Percentiles rank a stretch among this genome's conserved stretches.
Conservation (phyloP, 2,329 filamentous ascomycete species). For the Diaporthe vexans region DNA sequence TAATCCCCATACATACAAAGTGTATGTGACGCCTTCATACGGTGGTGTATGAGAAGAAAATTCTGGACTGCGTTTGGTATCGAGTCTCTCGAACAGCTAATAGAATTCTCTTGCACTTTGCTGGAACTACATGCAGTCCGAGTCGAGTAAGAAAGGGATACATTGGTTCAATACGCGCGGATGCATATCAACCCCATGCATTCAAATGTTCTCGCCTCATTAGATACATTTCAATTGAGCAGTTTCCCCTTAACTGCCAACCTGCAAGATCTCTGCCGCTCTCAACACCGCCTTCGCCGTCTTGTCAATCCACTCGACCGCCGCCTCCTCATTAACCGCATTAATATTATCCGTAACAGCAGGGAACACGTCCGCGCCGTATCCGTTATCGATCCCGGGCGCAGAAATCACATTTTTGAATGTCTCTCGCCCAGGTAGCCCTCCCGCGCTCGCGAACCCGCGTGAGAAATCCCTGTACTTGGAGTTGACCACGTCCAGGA, state of each 20-base stretch:
- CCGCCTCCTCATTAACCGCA: not conserved
- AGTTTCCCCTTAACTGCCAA: not conserved
- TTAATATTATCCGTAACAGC: conserved; percentile 17
- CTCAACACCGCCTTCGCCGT: conserved; percentile 16
- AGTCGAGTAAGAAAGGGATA: too few relatives aligned
- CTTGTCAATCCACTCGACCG: conserved; percentile 6
- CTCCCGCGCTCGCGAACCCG: conserved; percentile 11
- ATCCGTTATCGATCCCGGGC: conserved; percentile 8
- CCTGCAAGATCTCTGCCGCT: conserved; percentile 7
- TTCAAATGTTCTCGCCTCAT: too few relatives aligned
- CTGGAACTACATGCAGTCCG: too few relatives aligned
- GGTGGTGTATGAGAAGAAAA: too few relatives aligned
- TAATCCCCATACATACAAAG: too few relatives aligned
- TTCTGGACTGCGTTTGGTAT: too few relatives aligned
- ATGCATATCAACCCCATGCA: too few relatives aligned
- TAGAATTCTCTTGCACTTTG: too few relatives aligned
- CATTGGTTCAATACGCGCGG: too few relatives aligned
- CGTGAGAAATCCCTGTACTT: conserved; percentile 13
- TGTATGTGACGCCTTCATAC: too few relatives aligned
- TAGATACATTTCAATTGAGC: too few relatives aligned
- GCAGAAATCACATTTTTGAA: conserved; percentile 24
- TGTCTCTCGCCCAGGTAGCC: conserved; percentile 5
- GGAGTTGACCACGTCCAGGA: conserved; percentile 13
- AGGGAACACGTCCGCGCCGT: conserved; percentile 10
- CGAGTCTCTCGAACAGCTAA: too few relatives aligned